A percentile compares a stretch with the other conserved stretches of the same genome.
These are phyloP conservation scores for Rhodotorula sp. DNA, from an alignment of 1,284 basidiomycete genomes.

Conservation along the genomic window DNA sequence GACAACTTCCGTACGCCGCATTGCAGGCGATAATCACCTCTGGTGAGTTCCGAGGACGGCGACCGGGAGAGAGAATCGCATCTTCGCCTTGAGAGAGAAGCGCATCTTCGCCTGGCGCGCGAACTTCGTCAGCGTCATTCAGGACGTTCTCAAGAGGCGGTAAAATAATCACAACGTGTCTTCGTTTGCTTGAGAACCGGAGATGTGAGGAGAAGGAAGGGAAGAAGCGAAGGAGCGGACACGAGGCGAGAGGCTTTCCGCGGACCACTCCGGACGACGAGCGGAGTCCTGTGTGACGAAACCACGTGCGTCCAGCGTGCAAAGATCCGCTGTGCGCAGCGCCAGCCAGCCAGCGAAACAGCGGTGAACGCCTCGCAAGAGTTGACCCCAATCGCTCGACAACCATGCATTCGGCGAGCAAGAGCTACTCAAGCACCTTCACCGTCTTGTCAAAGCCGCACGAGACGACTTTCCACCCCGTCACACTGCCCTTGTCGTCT, in stretches of 20 bases:
- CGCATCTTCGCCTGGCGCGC: neutral
- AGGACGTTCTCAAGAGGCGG: no score
- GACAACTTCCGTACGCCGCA: conserved; percentile 8
- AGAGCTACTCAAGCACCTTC: conserved; percentile 10
- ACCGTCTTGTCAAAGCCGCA: conserved; percentile 44
- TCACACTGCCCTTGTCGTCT: neutral
- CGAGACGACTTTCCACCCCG: conserved; percentile 22
- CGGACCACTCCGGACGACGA: neutral
- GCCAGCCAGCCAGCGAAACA: neutral
- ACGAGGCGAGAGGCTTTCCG: no score
- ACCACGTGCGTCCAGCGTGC: neutral
- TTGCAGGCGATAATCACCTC: conserved; percentile 21
- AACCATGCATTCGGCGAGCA: neutral
- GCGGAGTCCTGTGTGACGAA: neutral
- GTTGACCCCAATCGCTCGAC: neutral
- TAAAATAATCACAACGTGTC: no score
- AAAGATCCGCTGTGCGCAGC: neutral
- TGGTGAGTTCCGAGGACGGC: neutral
- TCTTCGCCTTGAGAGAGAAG: neutral
- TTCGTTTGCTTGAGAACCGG: neutral
- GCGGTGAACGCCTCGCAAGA: no score
- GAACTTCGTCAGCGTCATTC: no score
- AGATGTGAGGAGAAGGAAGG: neutral
- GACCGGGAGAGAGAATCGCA: neutral
- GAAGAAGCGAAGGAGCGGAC: neutral